A percentile compares a stretch with the other conserved stretches of the same genome.
Conservation (phyloP, 148 eudicot genomes). For the Silene latifolia region DNA sequence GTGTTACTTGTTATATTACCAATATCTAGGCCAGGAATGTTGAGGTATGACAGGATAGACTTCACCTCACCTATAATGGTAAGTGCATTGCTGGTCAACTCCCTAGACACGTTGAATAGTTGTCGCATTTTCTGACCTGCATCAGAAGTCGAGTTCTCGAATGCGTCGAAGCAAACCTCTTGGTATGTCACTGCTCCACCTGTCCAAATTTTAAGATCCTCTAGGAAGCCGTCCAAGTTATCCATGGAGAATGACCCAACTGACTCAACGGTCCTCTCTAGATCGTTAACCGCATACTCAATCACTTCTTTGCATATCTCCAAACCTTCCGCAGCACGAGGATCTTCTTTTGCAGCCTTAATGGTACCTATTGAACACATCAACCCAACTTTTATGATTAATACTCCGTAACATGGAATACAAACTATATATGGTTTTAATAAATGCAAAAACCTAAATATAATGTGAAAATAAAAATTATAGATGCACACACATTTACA, state of each 20-base stretch:
- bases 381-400: too few species aligned
- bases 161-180: slow-evolving; percentile 60
- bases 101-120: slow-evolving; percentile 35
- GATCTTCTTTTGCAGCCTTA: slow-evolving; percentile 40
- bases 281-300: slow-evolving; percentile 38
- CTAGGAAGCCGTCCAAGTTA: slow-evolving; percentile 34
- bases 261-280: slow-evolving; percentile 34
- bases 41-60: slow-evolving; percentile 8
- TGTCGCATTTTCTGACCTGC: slow-evolving; percentile 47
- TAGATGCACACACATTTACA: not conserved
- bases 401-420: too few species aligned
- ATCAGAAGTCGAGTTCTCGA: slow-evolving; percentile 47
- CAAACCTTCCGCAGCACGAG: slow-evolving; percentile 33
- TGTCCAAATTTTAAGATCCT: slow-evolving; percentile 56
- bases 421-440: not conserved
- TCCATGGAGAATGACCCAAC: slow-evolving; percentile 13
- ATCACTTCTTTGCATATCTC: slow-evolving; percentile 47
- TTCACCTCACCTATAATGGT: slow-evolving; percentile 38
- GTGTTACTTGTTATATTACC: slow-evolving; percentile 6
- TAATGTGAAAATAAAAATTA: not conserved
- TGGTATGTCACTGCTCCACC: slow-evolving; percentile 55
- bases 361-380: not conserved
- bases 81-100: slow-evolving; percentile 49
- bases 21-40: slow-evolving; percentile 23
- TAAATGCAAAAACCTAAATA: not conserved